Percentiles rank a stretch among this genome's conserved stretches.
Conservation (phyloP, 2,329 filamentous ascomycete genomes). For the Rhytidhysteron rufulum region DNA sequence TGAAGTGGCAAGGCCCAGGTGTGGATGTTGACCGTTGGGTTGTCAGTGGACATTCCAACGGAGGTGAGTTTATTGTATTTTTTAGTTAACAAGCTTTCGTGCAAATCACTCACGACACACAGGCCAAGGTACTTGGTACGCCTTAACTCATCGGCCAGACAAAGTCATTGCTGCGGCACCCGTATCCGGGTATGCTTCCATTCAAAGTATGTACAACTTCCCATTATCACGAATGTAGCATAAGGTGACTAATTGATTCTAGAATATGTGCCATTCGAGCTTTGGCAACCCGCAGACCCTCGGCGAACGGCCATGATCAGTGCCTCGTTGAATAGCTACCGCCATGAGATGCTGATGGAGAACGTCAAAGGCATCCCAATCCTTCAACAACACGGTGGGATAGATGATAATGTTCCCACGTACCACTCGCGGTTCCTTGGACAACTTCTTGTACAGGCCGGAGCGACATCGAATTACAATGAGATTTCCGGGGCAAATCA, state of each 20-base stretch:
- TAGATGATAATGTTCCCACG: slow-evolving; percentile 56
- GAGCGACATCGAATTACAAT: slow-evolving; percentile 43
- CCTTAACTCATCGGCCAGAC: slow-evolving; percentile 54
- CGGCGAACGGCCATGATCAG: slow-evolving; percentile 45
- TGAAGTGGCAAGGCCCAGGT: slow-evolving; percentile 47
- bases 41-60: slow-evolving; percentile 57
- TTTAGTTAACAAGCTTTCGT: background rate
- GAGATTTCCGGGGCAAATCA: slow-evolving; percentile 50
- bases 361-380: slow-evolving; percentile 53
- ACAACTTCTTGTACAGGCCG: slow-evolving; percentile 44
- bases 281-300: slow-evolving; percentile 56
- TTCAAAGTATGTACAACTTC: slow-evolving; percentile 42
- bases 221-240: background rate
- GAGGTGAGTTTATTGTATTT: slow-evolving; percentile 33
- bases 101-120: slow-evolving; percentile 5
- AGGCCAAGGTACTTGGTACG: slow-evolving; percentile 57
- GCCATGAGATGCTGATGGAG: slow-evolving; percentile 52
- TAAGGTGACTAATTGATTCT: slow-evolving; percentile 2
- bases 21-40: slow-evolving; percentile 49
- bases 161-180: slow-evolving; percentile 54
- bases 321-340: slow-evolving; percentile 49
- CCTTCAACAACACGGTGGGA: slow-evolving; percentile 53
- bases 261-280: slow-evolving; percentile 55
- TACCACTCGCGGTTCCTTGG: slow-evolving; percentile 56
- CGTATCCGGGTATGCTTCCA: slow-evolving; percentile 57